phyloP scores from a whole-genome alignment of 305 asterid genomes.

The Fraxinus xanthoxyloides region DNA sequence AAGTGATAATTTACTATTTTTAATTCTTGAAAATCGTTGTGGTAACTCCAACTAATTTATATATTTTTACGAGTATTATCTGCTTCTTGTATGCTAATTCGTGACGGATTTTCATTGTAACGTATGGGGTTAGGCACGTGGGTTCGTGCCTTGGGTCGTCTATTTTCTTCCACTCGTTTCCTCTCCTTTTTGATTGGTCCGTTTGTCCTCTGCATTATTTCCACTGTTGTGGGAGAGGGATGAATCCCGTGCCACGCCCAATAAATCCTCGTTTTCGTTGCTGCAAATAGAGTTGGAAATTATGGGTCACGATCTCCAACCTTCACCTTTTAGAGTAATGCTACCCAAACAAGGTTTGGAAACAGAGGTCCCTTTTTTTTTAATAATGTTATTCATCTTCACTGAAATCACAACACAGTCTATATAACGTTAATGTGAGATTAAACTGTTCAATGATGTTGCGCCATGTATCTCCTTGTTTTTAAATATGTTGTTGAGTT shows the following conservation, averaged over 20 bases:
- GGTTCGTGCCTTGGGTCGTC: slow-evolving; percentile 29
- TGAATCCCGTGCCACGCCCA: not conserved
- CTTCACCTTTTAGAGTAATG: too few species aligned
- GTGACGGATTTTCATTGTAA: not conserved
- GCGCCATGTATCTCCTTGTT: too few species aligned
- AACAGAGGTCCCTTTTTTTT: too few species aligned
- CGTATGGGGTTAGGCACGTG: slow-evolving; percentile 5
- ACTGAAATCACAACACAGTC: too few species aligned
- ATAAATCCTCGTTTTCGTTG: not conserved
- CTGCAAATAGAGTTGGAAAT: too few species aligned
- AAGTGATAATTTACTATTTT: not conserved
- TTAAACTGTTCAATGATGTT: too few species aligned
- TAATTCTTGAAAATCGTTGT: not conserved
- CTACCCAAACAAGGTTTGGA: too few species aligned
- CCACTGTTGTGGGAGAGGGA: slow-evolving; percentile 28
- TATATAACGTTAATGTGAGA: too few species aligned
- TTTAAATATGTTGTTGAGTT: too few species aligned
- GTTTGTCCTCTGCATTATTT: slow-evolving; percentile 16
- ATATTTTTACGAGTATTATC: not conserved
- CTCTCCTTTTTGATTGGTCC: slow-evolving; percentile 27
- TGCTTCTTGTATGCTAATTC: slow-evolving; percentile 18
- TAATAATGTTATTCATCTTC: too few species aligned
- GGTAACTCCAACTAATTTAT: not conserved
- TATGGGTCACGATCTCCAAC: too few species aligned
- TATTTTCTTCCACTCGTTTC: slow-evolving; percentile 38